Conservation (phyloP, 352 stramenopile species). For the Phytophthora sojae region DNA sequence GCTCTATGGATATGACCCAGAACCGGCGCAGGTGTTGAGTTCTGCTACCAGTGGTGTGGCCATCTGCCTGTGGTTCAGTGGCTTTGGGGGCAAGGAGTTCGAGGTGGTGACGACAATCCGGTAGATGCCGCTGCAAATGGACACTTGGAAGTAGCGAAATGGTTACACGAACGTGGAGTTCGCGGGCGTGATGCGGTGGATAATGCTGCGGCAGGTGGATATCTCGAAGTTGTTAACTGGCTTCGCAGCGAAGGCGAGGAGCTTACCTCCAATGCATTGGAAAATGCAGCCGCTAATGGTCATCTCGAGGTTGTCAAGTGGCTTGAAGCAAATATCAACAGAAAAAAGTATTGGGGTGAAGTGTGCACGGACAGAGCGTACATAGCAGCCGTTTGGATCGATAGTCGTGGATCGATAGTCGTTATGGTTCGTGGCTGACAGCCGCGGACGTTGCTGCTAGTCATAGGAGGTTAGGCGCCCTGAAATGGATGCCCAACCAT, state of each 20-base stretch:
- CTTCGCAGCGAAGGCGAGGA: too few relatives aligned
- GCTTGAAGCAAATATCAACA: background rate
- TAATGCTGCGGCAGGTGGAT: too few relatives aligned
- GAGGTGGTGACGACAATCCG: background rate
- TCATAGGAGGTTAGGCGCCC: too few relatives aligned
- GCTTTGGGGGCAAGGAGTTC: background rate
- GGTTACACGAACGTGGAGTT: background rate
- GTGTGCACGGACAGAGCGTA: background rate
- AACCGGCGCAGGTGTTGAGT: background rate
- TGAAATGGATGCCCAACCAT: too few relatives aligned
- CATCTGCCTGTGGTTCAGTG: background rate
- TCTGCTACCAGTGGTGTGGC: background rate
- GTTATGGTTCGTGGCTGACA: background rate
- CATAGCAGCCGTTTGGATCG: too few relatives aligned
- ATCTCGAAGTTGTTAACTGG: too few relatives aligned
- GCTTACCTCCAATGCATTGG: too few relatives aligned
- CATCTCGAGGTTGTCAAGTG: too few relatives aligned
- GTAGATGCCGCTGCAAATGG: background rate
- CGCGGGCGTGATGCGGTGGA: too few relatives aligned
- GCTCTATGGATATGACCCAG: background rate
- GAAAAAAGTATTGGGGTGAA: background rate
- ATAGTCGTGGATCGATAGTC: too few relatives aligned
- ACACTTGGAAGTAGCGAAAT: background rate
- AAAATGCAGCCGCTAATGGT: too few relatives aligned
- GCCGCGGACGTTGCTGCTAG: too few relatives aligned